Conservation (phyloP, 78 protist genomes). For the Thecamonas trahens region DNA sequence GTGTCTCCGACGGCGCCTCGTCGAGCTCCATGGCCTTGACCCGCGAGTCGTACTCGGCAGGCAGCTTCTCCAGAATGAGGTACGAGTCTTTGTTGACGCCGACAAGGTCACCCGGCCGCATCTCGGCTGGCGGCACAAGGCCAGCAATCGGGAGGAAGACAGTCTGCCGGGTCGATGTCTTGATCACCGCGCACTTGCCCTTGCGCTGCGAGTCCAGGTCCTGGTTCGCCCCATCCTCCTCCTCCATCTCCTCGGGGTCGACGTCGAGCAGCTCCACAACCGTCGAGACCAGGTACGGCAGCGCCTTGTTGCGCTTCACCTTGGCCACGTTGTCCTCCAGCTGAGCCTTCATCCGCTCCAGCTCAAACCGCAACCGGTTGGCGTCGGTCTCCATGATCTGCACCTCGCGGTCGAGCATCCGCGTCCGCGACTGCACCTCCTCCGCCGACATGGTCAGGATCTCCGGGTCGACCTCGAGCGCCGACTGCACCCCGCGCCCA, state of each 20-base stretch:
- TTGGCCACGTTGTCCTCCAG: slow-evolving; percentile 89
- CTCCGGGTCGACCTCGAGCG: slow-evolving; percentile 23
- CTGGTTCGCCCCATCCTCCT: slow-evolving; percentile 54
- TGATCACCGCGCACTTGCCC: slow-evolving; percentile 79
- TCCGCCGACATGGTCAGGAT: slow-evolving; percentile 17
- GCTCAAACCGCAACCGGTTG: slow-evolving; percentile 48
- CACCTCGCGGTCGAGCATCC: slow-evolving; percentile 52
- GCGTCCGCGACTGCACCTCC: slow-evolving; percentile 23
- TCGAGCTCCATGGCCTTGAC: slow-evolving; percentile 99
- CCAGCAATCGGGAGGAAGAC: slow-evolving; percentile 97
- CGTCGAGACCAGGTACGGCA: slow-evolving; percentile 96
- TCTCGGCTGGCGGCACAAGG: slow-evolving; percentile 80
- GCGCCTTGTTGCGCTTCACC: slow-evolving; percentile 87
- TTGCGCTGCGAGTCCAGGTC: slow-evolving; percentile 61
- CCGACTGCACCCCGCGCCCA: too few relatives aligned
- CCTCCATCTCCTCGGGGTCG: slow-evolving; percentile 47
- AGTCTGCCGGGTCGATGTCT: slow-evolving; percentile 89
- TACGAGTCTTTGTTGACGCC: slow-evolving; percentile 98
- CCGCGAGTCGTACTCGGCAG: slow-evolving; percentile 96
- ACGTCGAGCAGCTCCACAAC: slow-evolving; percentile 86
- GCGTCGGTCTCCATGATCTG: slow-evolving; percentile 21
- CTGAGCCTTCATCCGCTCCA: slow-evolving; percentile 35
- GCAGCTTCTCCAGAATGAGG: slow-evolving; percentile 91
- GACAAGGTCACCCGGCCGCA: slow-evolving; percentile 98
- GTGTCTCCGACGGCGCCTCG: slow-evolving; percentile 96